These are phyloP conservation scores for Zasmidium citrigriseum DNA, from an alignment of 2,329 filamentous ascomycete genomes.

Conservation along the genomic window DNA sequence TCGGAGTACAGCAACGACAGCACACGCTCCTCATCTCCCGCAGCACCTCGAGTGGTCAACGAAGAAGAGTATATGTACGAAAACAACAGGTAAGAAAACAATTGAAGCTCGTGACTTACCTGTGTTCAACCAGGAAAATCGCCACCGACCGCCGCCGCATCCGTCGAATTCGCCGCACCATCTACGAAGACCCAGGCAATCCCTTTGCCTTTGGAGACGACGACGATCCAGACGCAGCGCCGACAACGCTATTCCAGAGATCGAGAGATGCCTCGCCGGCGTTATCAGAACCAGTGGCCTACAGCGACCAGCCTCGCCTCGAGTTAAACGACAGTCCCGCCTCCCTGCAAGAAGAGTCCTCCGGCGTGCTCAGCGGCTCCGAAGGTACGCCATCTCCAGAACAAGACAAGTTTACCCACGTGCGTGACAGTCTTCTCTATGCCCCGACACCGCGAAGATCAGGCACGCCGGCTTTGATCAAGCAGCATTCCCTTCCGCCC, in stretches of 20 bases:
- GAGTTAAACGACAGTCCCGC: not conserved
- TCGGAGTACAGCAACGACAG: slow-evolving; percentile 1
- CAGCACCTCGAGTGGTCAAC: slow-evolving; percentile 8
- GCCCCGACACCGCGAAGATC: slow-evolving; percentile 5
- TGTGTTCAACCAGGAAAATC: slow-evolving; percentile 6
- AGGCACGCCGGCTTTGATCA: slow-evolving; percentile 9
- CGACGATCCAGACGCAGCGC: not conserved
- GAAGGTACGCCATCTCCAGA: slow-evolving; percentile 4
- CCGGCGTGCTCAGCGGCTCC: not conserved
- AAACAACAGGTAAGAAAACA: not conserved
- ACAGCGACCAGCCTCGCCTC: not conserved
- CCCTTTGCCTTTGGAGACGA: slow-evolving; percentile 19
- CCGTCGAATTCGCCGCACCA: slow-evolving; percentile 24
- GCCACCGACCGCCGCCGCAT: slow-evolving; percentile 10
- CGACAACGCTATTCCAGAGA: not conserved
- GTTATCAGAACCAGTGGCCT: not conserved
- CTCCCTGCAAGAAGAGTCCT: not conserved
- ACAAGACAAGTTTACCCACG: not conserved
- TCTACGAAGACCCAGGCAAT: slow-evolving; percentile 31
- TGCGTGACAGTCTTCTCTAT: slow-evolving; percentile 3
- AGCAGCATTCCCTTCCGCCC: not conserved
- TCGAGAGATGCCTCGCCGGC: not conserved
- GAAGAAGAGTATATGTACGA: slow-evolving; percentile 20
- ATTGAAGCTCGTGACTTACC: not conserved
- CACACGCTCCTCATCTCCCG: slow-evolving; percentile 7